Base-by-base conservation (phyloP, 495 filamentous ascomycete species). In the Cercophora samala region DNA sequence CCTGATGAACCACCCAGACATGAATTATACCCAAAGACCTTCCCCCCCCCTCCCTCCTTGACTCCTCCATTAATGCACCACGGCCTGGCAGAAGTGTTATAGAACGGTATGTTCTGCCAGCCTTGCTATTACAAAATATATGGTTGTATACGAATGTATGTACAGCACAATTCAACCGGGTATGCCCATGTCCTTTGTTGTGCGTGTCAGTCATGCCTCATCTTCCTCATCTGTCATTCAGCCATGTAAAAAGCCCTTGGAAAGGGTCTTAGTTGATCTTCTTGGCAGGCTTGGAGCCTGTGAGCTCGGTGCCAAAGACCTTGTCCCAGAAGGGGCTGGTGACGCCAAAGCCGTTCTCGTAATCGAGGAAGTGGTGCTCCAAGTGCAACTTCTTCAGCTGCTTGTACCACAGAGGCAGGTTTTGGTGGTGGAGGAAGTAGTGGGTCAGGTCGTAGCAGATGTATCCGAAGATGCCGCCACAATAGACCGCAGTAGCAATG, bases 381-480 rank as follows among this genome's bases (percentile, higher is more conserved):
- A 99, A 88, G 73, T 99, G 96, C 71, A 96, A 95, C 77, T 96
- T 97, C 86, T 97, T 98, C 70, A 98, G 87, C 64, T 86, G 82
- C 75, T 89, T 89, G 77, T 93, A 97, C 85, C 93, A 94, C 3
- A 86, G 76, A 4, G 96, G 95, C 15, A 98, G 87, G 62, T 91
- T 96, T 80, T 90, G 89, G 79, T 99, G 96, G 77, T 99, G 96
- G n/a, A 99, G 87, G 85, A 98, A 97, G 80, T 98, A 99, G 78
- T 99, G 96, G 17, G 95, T 98, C 81, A 97, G 67, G 74, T 99
- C 96, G 81, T 99, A 99, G 80, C 89, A 91, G 62, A 97, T 85
- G 74, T 98, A 99, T 25, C 96, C 96, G 70, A 96, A 96, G 59
- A 99, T 88, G 64, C 93, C 96, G 29, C 96, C 96, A 73, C 89